Base-by-base conservation (phyloP, 108 stramenopile genomes). In the Pelagomonas calceolata region DNA sequence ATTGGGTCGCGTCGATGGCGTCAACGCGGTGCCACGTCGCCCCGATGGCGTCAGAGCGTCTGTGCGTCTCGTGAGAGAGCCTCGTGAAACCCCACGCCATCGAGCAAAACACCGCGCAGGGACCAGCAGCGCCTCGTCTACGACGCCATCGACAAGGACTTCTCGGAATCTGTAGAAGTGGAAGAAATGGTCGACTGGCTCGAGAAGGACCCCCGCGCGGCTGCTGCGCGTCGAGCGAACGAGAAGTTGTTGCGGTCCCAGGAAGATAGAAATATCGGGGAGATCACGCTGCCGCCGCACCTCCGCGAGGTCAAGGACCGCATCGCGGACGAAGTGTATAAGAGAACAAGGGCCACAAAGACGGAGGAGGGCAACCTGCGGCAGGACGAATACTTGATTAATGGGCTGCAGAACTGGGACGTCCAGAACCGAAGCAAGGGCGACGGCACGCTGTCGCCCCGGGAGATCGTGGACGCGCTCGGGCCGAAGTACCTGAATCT, bases 131-230 rank as follows among this genome's bases (percentile, higher is more conserved):
- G 74, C 17, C 12, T 75, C 36, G 26, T 75, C 36, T 75, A 69
- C 69, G 66, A 75, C 36, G 29, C 36, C 68, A 39, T 75, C n/a
- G 74, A 75, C 74, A 32, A n/a, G 29, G 66, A 74, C 73, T 29
- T 30, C 44, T 64, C 36, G 31, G 69, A 68, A 36, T 32, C 46
- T 34, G n/a, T 74, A 4, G 68, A 74, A n/a, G 63, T 74, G 26
- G 64, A 74, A 26, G 69, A 70, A 10, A 35, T 75, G 64, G n/a
- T 66, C 12, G 44, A 37, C 45, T 68, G 44, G 33, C 44, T 70
- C 36, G 63, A 63, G 66, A 35, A 39, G 1, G 18, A 17, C 32
- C 32, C 0, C 29, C 34, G 66, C 30, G 39, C 39, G 39, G n/a
- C n/a, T n/a, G n/a, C n/a, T n/a, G n/a, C n/a, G n/a, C n/a, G n/a